Evolutionary conservation across 768 basidiomycete species (phyloP), one percentile per base, ranked within the genome.

Genomic region (Lactarius sanguifluus): DNA sequence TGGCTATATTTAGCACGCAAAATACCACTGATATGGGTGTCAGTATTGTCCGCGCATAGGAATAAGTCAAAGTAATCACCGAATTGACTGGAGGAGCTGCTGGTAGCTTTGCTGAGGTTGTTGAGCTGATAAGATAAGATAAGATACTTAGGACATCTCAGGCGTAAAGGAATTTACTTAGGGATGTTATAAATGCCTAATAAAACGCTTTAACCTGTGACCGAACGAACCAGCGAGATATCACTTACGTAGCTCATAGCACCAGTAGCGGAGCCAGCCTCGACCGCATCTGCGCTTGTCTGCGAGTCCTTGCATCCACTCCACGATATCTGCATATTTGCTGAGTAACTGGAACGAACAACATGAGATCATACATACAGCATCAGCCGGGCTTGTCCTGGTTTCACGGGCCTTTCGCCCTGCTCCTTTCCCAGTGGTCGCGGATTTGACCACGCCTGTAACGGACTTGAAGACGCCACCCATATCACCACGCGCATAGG

Each of bases 371-470:
- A n/a, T 20, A 83, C 90, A 71, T 73, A 94, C 92, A 10, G 86
- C 90, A 74, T 98, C 96, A n/a, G 96, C 96, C 12, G 89, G 84
- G 72, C 91, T 92, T 0, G 93, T 91, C 76, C 84, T 88, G 32
- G 76, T 78, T 25, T 63, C 68, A 30, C 64, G 86, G 1, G 88
- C 75, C 81, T 77, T 66, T 40, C 85, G 83, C 0, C 91, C 91
- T 72, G 89, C 89, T 63, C 83, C 79, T 65, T 79, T 80, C 47
- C 76, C 79, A 20, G 90, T 91, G 20, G 89, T 85, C 18, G 92
- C 88, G 1, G 85, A 83, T 74, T 92, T 92, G 61, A 94, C 76
- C 43, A 98, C 72, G 7, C 88, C 85, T 72, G 88, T 83, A 13
- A 94, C 85, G 7, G 90, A 87, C 56, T 81, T 82, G 70, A 98